phyloP scores from a whole-genome alignment of 2,329 filamentous ascomycete species.

The Cladosporium sp. region DNA sequence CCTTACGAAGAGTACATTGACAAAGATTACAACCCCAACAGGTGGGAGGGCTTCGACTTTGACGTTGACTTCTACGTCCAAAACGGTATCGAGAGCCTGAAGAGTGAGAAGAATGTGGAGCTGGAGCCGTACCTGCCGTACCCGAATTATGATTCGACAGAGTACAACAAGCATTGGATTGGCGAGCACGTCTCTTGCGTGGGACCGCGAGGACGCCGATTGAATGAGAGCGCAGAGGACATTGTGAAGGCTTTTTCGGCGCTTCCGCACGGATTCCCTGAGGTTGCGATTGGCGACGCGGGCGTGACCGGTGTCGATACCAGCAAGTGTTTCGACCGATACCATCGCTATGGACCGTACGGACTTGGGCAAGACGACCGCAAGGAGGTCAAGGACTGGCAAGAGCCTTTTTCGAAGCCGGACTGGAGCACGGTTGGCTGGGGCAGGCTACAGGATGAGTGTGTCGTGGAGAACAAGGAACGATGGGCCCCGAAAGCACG shows the following conservation, averaged over 20 bases:
- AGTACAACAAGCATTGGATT: slow-evolving; percentile 52
- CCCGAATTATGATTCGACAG: slow-evolving; percentile 58
- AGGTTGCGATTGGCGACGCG: slow-evolving; percentile 58
- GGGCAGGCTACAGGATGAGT: slow-evolving; percentile 63
- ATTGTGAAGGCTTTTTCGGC: slow-evolving; percentile 57
- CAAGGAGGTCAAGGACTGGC: slow-evolving; percentile 30
- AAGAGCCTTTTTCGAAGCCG: slow-evolving; percentile 30
- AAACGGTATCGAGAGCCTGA: slow-evolving; percentile 24
- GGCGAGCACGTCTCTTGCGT: slow-evolving; percentile 59
- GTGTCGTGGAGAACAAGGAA: slow-evolving; percentile 58
- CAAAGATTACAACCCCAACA: slow-evolving; percentile 42
- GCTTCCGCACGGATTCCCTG: slow-evolving; percentile 52
- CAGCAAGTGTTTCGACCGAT: slow-evolving; percentile 60
- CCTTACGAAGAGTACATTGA: slow-evolving; percentile 38
- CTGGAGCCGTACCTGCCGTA: slow-evolving; percentile 61
- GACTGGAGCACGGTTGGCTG: slow-evolving; percentile 63
- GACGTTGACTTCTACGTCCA: slow-evolving; percentile 36
- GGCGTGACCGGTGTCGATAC: slow-evolving; percentile 55
- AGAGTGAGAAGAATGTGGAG: slow-evolving; percentile 17
- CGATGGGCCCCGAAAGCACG: slow-evolving; percentile 48
- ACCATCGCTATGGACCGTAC: slow-evolving; percentile 49
- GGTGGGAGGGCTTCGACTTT: slow-evolving; percentile 42
- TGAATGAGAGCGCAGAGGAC: slow-evolving; percentile 55
- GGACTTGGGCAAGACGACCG: slow-evolving; percentile 49
- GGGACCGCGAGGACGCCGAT: slow-evolving; percentile 48